Conservation (phyloP, 1,284 basidiomycete genomes). For the Trichosporon coremiiforme region DNA sequence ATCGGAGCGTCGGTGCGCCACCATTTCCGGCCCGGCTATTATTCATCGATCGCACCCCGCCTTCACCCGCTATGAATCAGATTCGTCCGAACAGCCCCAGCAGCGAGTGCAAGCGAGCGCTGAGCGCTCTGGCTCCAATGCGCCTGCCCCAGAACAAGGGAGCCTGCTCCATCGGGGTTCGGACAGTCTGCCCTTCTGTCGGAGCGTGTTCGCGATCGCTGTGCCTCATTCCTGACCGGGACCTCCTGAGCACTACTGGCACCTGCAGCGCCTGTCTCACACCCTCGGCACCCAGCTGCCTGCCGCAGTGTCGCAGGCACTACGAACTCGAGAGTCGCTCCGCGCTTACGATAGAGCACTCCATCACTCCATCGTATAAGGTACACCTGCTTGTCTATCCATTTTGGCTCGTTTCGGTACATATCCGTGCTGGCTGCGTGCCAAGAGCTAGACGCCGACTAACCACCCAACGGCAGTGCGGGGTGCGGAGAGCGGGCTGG, state of each 20-base stretch:
- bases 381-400: neutral
- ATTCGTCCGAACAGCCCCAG: too few species aligned
- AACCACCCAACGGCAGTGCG: neutral
- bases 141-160: too few species aligned
- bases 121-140: too few species aligned
- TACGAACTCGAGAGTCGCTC: too few species aligned
- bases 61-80: too few species aligned
- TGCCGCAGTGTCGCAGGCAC: neutral
- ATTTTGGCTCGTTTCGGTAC: neutral
- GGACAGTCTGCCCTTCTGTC: neutral
- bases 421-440: too few species aligned
- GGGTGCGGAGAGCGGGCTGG: too few species aligned
- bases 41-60: constrained; percentile 5
- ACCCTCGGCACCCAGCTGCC: neutral
- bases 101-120: too few species aligned
- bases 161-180: neutral
- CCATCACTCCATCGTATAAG: neutral
- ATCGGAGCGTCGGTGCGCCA: neutral
- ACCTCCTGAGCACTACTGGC: neutral
- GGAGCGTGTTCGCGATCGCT: neutral
- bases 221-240: neutral
- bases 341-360: neutral
- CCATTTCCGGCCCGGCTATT: neutral
- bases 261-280: neutral
- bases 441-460: neutral